A percentile compares a stretch with the other conserved stretches of the same genome.
Conservation (phyloP, 2,329 filamentous ascomycete genomes). For the Stachybotrys chartarum region DNA sequence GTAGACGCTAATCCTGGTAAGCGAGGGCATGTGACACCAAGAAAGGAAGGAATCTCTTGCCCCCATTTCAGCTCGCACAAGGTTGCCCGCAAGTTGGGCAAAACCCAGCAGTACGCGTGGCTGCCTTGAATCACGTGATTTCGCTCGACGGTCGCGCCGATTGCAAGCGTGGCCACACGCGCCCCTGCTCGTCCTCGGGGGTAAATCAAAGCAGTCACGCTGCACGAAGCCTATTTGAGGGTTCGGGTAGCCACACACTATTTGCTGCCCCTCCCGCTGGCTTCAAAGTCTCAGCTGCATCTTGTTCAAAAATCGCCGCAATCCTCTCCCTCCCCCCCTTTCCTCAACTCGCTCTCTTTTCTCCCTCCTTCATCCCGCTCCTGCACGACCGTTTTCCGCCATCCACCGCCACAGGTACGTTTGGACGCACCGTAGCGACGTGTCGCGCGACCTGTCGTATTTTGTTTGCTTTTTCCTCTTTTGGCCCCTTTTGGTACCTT, state of each 20-base stretch:
- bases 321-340: neutral
- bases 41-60: neutral
- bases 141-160: slow-evolving; percentile 26
- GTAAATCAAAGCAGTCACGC: neutral
- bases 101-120: slow-evolving; percentile 7
- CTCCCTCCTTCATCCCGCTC: neutral
- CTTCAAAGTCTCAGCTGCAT: neutral
- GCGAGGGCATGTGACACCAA: neutral
- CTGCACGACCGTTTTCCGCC: neutral
- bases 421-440: neutral
- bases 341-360: neutral
- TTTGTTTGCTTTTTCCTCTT: neutral
- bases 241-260: neutral
- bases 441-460: neutral
- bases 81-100: neutral
- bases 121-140: slow-evolving; percentile 31
- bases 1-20: neutral
- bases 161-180: slow-evolving; percentile 11
- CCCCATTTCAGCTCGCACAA: neutral
- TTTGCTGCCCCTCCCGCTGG: neutral
- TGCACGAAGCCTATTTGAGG: neutral
- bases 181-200: slow-evolving; percentile 6
- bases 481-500: neutral
- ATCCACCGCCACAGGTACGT: neutral
- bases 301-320: neutral